These are phyloP conservation scores for Pseudonitzschia multiseries DNA, from an alignment of 108 stramenopile genomes.

Conservation along the genomic window DNA sequence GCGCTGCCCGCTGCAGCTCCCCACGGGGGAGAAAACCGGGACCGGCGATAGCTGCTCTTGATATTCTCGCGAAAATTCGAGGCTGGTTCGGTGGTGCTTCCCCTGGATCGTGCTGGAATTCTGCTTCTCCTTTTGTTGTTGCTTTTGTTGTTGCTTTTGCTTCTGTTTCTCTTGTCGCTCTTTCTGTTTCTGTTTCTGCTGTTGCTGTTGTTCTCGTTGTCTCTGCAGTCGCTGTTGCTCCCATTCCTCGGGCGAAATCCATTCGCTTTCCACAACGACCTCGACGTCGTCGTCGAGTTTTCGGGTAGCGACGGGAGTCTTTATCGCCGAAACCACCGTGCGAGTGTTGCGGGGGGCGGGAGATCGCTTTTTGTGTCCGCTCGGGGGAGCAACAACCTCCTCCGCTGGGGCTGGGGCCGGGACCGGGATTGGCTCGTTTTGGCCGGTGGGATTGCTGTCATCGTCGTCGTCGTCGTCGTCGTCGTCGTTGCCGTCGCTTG, in stretches of 20 bases:
- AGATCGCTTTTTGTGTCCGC: neutral
- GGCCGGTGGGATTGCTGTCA: too few species aligned
- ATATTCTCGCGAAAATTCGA: neutral
- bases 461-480: neutral
- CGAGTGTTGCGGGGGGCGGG: too few species aligned
- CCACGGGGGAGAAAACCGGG: neutral
- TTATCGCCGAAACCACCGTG: neutral
- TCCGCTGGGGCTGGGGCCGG: too few species aligned
- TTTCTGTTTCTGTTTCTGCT: too few species aligned
- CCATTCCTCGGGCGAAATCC: slow-evolving; percentile 17
- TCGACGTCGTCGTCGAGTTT: neutral
- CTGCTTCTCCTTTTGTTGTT: neutral
- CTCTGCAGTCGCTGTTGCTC: neutral
- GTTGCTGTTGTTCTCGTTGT: neutral
- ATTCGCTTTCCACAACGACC: slow-evolving; percentile 1
- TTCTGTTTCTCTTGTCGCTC: neutral
- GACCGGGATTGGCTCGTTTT: too few species aligned
- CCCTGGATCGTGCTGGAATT: too few species aligned
- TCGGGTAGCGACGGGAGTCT: neutral
- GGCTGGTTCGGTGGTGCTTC: neutral
- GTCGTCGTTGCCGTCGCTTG: neutral
- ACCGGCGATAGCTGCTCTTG: neutral
- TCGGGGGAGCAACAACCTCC: too few species aligned
- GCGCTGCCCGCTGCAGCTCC: neutral
- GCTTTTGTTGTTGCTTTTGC: neutral